Evolutionary conservation across 169 alveolate species (phyloP), one percentile per base, ranked within the genome.

Genomic region (Babesia sp.): DNA sequence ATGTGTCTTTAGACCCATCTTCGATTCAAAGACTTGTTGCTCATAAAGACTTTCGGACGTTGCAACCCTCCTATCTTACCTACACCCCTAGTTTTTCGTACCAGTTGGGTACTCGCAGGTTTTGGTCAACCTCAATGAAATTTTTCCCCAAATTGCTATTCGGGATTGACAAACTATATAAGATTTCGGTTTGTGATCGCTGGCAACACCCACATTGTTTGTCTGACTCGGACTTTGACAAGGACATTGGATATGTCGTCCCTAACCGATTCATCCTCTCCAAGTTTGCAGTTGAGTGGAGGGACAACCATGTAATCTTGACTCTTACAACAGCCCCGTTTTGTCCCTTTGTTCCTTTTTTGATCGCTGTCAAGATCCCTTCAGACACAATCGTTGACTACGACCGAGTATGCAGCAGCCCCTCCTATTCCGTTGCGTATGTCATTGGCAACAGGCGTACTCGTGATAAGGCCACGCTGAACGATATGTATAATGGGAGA

Each of bases 201-300:
- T 78, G 86, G 86, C 37, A 53, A 2, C 75, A 58, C 36, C 70
- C 37, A 20, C 29, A 24, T 16, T 78, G 86, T 56, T 69, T 78
- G 29, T 5, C 86, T 20, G 75, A 57, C 9, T 60, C 63, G 11
- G 81, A 78, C 41, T 78, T 68, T 48, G 58, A 48, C 51, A 29
- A 33, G 39, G 36, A 36, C 12, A 42, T 59, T 0, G 86, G 83
- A n/a, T 26, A 34, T 26, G 41, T 78, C 8, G 28, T 46, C 31
- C 86, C 86, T 9, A 54, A 56, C 31, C 69, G 44, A 12, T 45
- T 54, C 36, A 22, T 56, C 7, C 72, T 29, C 31, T 37, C 57
- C 16, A 41, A n/a, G 42, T 14, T 69, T 28, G 9, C 2, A 12
- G 77, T 71, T 3, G 45, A 36, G 22, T 66, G 76, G 85, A 45